These are phyloP conservation scores for Xerocomellus chrysenteron DNA, from an alignment of 768 basidiomycete genomes.

Conservation along the genomic window DNA sequence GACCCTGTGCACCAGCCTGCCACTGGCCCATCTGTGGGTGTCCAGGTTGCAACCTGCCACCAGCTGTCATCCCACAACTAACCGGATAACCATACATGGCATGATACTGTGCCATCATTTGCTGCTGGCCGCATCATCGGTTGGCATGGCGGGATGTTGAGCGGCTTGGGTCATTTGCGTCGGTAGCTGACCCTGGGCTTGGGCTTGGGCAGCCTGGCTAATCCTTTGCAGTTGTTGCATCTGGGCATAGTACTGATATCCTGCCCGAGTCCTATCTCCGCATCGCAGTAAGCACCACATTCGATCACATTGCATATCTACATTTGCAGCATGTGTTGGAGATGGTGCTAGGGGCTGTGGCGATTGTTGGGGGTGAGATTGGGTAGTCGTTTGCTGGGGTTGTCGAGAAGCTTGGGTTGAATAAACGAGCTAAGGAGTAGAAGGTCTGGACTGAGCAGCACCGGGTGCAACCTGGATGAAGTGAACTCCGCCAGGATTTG, in stretches of 20 bases:
- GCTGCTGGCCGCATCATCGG: slow-evolving; percentile 24
- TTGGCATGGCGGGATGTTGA: slow-evolving; percentile 21
- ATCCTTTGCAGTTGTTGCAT: slow-evolving; percentile 19
- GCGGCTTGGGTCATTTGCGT: slow-evolving; percentile 25
- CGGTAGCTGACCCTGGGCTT: slow-evolving; percentile 26
- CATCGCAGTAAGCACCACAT: too few relatives aligned
- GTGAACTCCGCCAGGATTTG: slow-evolving; percentile 14
- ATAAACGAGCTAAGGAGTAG: slow-evolving; percentile 30
- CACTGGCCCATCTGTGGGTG: slow-evolving; percentile 30
- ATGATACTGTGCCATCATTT: slow-evolving; percentile 30
- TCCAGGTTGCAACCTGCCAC: slow-evolving; percentile 15
- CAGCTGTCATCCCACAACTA: slow-evolving; percentile 18
- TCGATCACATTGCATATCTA: too few relatives aligned
- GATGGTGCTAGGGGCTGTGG: slow-evolving; percentile 23
- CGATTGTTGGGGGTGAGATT: slow-evolving; percentile 23
- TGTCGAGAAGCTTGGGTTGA: slow-evolving; percentile 17
- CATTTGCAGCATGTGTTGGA: slow-evolving; percentile 21
- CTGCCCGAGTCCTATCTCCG: too few relatives aligned
- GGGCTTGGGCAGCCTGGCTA: slow-evolving; percentile 25
- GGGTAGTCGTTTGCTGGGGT: slow-evolving; percentile 21
- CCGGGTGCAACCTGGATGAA: slow-evolving; percentile 17
- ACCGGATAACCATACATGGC: slow-evolving; percentile 28
- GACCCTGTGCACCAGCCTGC: slow-evolving; percentile 33
- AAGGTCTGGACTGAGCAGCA: slow-evolving; percentile 26
- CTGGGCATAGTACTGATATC: slow-evolving; percentile 22